Base-by-base conservation (phyloP, 2,329 filamentous ascomycete genomes). In the Fusarium newnesense region DNA sequence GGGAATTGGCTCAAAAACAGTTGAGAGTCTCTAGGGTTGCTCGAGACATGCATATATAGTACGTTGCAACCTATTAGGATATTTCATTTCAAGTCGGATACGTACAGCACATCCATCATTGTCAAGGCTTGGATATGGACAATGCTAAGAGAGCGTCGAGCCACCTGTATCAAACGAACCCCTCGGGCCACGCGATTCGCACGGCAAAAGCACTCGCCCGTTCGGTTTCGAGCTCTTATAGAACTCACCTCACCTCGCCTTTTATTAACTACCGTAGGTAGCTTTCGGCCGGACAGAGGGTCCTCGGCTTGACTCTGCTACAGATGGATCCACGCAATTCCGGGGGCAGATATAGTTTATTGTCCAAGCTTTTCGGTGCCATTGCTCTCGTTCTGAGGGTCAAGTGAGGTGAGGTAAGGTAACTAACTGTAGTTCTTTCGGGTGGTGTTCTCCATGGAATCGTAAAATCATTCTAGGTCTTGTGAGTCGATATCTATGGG, bases 221-320 rank as follows among this genome's bases (percentile, higher is more conserved):
- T 52, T 60, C 52, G 59, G 58, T 54, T 37, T 36, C 30, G 50
- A 44, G 30, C 26, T 42, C 34, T 68, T 43, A 37, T 26, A 46
- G 26, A 44, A 43, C 46, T 64, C 53, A 72, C 49, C 47, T 64
- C 52, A 44, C 56, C 69, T 47, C 53, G 67, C 49, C 67, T 71
- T 73, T 54, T 63, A 68, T 52, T 44, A 68, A 52, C 56, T 64
- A 67, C 57, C 60, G n/a, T 52, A 52, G 34, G 58, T 43, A 73
- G 63, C 67, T 73, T 50, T 68, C 70, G 70, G 70, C 67, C 70
- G 70, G 70, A 42, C 62, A 67, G 59, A 65, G 47, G 42, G 60
- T 59, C 59, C 67, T 73, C 71, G 70, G 67, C 67, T 64, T 74
- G 62, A 58, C 63, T 73, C 65, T 68, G 62, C 47, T 46, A 32